phyloP scores from a whole-genome alignment of 2,329 filamentous ascomycete species.

The Cladosporium oxysporum region DNA sequence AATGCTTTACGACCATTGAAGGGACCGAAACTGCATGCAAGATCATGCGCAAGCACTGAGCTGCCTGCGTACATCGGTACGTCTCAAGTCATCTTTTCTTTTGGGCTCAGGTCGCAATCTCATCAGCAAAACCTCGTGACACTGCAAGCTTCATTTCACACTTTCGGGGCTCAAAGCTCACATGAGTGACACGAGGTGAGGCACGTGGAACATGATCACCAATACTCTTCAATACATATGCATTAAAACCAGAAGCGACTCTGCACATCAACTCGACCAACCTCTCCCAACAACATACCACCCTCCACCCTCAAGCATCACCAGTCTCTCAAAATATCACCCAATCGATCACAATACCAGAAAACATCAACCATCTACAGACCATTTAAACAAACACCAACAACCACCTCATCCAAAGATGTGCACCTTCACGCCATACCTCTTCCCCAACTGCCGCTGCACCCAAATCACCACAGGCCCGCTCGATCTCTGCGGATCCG shows the following conservation, averaged over 20 bases:
- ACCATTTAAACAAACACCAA: not conserved
- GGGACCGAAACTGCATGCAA: not conserved
- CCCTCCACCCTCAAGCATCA: not conserved
- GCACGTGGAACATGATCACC: not conserved
- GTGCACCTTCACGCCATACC: conserved; percentile 12
- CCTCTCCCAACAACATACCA: not conserved
- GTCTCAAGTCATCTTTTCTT: not conserved
- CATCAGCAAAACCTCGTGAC: not conserved
- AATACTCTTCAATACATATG: not conserved
- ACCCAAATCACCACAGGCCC: not conserved
- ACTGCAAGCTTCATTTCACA: not conserved
- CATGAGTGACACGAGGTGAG: not conserved
- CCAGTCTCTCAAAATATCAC: not conserved
- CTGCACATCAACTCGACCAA: not conserved
- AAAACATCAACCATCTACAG: not conserved
- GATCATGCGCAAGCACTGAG: not conserved
- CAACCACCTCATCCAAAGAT: not conserved
- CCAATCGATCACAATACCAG: not conserved
- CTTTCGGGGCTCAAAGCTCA: not conserved
- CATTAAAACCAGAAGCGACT: not conserved
- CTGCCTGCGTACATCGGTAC: not conserved
- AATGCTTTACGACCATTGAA: not conserved
- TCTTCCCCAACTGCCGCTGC: conserved; percentile 5
- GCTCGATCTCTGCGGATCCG: not conserved
- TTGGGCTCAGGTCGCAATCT: not conserved